phyloP scores from a whole-genome alignment of 331 rosid species.

The Acacia concinna region DNA sequence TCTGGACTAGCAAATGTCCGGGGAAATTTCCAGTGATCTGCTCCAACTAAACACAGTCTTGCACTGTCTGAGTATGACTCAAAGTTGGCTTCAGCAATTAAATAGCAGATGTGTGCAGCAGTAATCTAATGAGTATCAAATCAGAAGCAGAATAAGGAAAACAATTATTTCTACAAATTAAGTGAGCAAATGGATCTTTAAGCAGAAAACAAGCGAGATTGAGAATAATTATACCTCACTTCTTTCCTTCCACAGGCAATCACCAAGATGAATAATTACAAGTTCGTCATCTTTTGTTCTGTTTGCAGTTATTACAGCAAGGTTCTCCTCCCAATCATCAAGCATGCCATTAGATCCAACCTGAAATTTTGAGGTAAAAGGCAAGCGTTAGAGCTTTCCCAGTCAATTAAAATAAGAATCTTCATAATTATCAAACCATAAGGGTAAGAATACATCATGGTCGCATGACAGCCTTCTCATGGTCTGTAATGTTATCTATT shows the following conservation, averaged over 20 bases:
- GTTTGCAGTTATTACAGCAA: constrained; percentile 90
- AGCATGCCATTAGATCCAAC: constrained; percentile 67
- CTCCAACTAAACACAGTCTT: constrained; percentile 81
- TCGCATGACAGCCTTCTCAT: constrained; percentile 1
- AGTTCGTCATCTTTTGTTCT: constrained; percentile 93
- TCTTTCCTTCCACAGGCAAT: constrained; percentile 91
- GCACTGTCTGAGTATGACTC: constrained; percentile 91
- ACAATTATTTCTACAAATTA: not conserved
- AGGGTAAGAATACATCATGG: constrained; percentile 7
- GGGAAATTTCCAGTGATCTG: constrained; percentile 94
- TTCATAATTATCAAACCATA: not conserved
- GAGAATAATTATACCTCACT: constrained; percentile 63
- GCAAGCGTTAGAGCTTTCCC: constrained; percentile 9
- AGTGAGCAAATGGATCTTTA: not conserved
- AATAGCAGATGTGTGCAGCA: constrained; percentile 94
- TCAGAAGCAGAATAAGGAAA: constrained; percentile 28
- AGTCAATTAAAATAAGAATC: constrained; percentile 13
- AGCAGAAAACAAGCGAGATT: not conserved
- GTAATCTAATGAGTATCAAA: constrained; percentile 51
- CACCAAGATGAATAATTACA: constrained; percentile 90
- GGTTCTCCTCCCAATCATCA: constrained; percentile 94
- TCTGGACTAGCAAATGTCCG: constrained; percentile 86
- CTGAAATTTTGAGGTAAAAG: constrained; percentile 37
- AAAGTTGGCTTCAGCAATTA: constrained; percentile 87
- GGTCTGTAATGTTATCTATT: constrained; percentile 9